Conservation (phyloP, 78 protist genomes). For the Dictyostelium firmibasis region DNA sequence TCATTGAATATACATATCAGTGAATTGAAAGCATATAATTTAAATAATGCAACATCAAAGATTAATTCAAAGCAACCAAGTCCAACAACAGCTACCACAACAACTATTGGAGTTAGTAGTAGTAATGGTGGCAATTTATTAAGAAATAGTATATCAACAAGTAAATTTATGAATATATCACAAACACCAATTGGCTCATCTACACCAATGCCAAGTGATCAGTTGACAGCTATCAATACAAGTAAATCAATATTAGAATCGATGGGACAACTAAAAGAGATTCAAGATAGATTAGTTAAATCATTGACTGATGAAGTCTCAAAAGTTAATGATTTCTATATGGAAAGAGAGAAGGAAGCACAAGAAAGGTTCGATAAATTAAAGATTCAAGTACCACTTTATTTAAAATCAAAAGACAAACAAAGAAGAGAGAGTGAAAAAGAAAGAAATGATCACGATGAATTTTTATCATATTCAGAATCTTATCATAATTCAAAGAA, state of each 20-base stretch:
- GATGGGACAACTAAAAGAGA: slow-evolving; percentile 13
- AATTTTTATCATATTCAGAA: not conserved
- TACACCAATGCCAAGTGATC: not conserved
- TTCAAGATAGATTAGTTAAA: slow-evolving; percentile 27
- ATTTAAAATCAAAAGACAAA: slow-evolving; percentile 6
- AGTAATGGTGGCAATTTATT: not conserved
- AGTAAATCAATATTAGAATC: slow-evolving; percentile 1
- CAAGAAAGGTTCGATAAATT: slow-evolving; percentile 35
- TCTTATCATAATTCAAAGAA: not conserved
- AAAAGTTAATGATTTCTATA: slow-evolving; percentile 47
- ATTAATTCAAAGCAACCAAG: not conserved
- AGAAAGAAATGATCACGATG: not conserved
- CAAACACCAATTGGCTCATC: slow-evolving; percentile 7
- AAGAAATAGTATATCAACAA: not conserved
- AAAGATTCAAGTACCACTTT: slow-evolving; percentile 21
- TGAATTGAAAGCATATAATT: slow-evolving; percentile 15
- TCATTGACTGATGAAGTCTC: not conserved
- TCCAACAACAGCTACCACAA: not conserved
- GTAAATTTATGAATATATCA: not conserved
- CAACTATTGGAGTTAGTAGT: not conserved
- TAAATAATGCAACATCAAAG: not conserved
- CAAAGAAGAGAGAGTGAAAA: not conserved
- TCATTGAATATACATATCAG: not conserved
- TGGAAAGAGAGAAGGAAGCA: slow-evolving; percentile 69
- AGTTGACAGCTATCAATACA: not conserved